phyloP scores from a whole-genome alignment of 1,284 basidiomycete species.

The Tausonia pullulans region DNA sequence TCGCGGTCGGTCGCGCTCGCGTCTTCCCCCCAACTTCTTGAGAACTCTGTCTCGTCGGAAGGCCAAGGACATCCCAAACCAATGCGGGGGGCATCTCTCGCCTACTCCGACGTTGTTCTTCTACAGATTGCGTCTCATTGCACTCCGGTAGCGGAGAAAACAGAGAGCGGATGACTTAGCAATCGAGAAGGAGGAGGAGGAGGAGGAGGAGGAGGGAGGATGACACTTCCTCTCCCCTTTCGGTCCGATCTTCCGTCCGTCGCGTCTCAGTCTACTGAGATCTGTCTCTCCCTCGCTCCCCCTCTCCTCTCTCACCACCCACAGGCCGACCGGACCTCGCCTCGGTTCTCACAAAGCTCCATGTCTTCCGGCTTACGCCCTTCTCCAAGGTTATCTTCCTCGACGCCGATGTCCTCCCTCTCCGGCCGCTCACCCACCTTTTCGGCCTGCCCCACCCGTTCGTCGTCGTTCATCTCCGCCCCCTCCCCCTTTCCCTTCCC shows the following conservation, averaged over 20 bases:
- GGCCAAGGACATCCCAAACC: too few species aligned
- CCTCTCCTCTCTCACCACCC: conserved; percentile 2
- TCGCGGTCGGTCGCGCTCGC: too few species aligned
- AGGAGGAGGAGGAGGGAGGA: not conserved
- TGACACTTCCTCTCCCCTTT: not conserved
- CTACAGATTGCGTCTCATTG: too few species aligned
- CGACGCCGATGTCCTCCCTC: conserved; percentile 88
- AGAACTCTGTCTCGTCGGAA: too few species aligned
- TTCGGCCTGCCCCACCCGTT: conserved; percentile 51
- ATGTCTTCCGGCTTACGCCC: conserved; percentile 79
- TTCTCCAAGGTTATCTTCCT: conserved; percentile 87
- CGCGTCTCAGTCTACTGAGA: not conserved
- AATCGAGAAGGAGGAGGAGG: not conserved
- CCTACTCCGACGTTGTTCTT: too few species aligned
- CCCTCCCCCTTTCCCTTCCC: not conserved
- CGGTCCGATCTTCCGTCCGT: not conserved
- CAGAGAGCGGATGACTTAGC: not conserved
- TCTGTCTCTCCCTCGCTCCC: not conserved
- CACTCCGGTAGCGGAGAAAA: too few species aligned
- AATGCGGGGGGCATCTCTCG: too few species aligned
- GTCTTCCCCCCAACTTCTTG: too few species aligned
- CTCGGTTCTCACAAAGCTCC: conserved; percentile 87
- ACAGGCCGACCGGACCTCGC: conserved; percentile 84
- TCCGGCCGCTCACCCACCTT: conserved; percentile 77
- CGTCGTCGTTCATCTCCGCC: not conserved